Evolutionary conservation across 1,139 yeast species (phyloP).

Genomic region (Diutina rugosa): DNA sequence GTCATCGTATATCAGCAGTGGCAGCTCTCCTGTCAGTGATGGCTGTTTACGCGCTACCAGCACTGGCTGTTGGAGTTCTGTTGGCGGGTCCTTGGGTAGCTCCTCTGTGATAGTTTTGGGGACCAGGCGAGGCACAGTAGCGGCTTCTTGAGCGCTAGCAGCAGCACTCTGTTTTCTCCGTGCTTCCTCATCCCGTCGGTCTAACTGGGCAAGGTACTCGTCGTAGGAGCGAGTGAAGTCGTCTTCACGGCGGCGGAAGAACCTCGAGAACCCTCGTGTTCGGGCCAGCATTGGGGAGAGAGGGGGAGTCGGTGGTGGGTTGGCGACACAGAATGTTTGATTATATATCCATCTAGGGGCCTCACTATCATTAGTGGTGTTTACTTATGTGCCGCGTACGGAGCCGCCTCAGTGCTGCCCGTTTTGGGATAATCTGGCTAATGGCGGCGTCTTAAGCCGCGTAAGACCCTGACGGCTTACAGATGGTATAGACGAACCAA

Average conservation of each 20-base stretch:
- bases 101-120: not conserved
- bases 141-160: not conserved
- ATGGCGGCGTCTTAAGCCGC: not conserved
- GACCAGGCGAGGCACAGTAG: not conserved
- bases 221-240: not conserved
- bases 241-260: conserved; percentile 1
- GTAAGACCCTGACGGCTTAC: not conserved
- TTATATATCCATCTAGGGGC: not conserved
- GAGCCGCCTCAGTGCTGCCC: not conserved
- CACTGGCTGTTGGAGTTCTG: not conserved
- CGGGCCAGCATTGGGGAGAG: not conserved
- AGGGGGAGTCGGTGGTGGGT: not conserved
- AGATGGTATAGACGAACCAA: too few relatives aligned
- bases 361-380: not conserved
- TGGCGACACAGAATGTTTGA: not conserved
- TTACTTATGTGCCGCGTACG: not conserved
- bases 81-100: not conserved
- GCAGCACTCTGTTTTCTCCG: not conserved
- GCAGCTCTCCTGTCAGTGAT: not conserved
- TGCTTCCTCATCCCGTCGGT: not conserved
- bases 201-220: not conserved
- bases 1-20: not conserved
- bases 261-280: not conserved
- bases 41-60: not conserved
- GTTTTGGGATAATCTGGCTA: not conserved